Evolutionary conservation across 2,329 filamentous ascomycete genomes (phyloP).

Genomic region (Xylariaceae sp.): DNA sequence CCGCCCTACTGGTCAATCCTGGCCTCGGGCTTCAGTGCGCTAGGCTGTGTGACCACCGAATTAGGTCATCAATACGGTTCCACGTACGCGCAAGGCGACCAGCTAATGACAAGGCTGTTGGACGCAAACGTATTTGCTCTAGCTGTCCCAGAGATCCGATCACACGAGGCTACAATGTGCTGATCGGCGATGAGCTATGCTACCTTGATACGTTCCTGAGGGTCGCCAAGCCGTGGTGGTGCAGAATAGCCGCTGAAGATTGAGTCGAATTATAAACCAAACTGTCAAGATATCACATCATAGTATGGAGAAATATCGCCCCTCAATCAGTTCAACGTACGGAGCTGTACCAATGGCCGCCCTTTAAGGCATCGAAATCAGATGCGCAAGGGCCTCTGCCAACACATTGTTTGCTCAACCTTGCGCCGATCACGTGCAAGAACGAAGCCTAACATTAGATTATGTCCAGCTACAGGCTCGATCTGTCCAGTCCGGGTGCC

Average conservation of each 20-base stretch:
- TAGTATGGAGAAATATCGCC: neutral
- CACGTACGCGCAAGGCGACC: slow-evolving; percentile 14
- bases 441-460: slow-evolving; percentile 3
- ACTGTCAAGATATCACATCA: slow-evolving; percentile 7
- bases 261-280: neutral
- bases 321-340: slow-evolving; percentile 2
- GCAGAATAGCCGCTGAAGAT: slow-evolving; percentile 3
- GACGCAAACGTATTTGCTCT: slow-evolving; percentile 8
- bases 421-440: slow-evolving; percentile 9
- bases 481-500: neutral
- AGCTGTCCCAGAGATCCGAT: slow-evolving; percentile 1
- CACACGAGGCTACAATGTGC: slow-evolving; percentile 13
- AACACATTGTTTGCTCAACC: slow-evolving; percentile 21
- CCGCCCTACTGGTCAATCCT: slow-evolving; percentile 25
- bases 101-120: slow-evolving; percentile 16
- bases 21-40: slow-evolving; percentile 21
- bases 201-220: neutral
- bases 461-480: slow-evolving; percentile 9
- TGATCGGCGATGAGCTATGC: neutral
- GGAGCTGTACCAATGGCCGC: slow-evolving; percentile 22
- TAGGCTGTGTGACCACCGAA: slow-evolving; percentile 15
- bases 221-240: slow-evolving; percentile 18
- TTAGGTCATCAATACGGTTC: slow-evolving; percentile 10
- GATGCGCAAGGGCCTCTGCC: slow-evolving; percentile 19
- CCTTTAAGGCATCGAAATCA: slow-evolving; percentile 24